These are phyloP conservation scores for Melaleuca alternifolia DNA, from an alignment of 345 rosid species.

Conservation along the genomic window DNA sequence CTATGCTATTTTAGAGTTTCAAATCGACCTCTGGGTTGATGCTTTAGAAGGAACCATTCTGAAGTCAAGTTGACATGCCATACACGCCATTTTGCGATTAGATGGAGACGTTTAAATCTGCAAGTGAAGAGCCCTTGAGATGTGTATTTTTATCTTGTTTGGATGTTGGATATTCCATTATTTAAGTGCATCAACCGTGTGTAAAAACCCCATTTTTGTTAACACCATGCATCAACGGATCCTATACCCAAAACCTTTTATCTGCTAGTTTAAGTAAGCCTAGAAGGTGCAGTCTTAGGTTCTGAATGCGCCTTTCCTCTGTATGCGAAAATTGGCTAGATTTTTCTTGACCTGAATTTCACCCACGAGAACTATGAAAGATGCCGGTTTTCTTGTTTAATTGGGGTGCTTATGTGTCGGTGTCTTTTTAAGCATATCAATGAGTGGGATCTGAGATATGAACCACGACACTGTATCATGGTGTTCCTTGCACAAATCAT, in stretches of 20 bases:
- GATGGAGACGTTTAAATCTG: background rate
- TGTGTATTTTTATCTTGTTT: background rate
- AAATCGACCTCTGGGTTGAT: background rate
- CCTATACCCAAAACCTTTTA: too few species aligned
- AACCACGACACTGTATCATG: background rate
- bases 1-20: background rate
- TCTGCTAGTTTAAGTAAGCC: background rate
- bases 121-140: background rate
- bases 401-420: background rate
- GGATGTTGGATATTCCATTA: background rate
- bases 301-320: background rate
- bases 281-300: background rate
- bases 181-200: background rate
- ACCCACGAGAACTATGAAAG: background rate
- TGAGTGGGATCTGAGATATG: background rate
- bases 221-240: background rate
- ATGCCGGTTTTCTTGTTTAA: background rate
- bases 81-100: background rate
- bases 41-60: background rate
- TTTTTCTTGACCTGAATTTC: background rate
- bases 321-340: background rate
- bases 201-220: background rate
- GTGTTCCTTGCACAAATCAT: background rate
- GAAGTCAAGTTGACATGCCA: background rate
- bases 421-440: background rate